These are phyloP conservation scores for Boletus edulis DNA, from an alignment of 768 basidiomycete genomes.

Conservation along the genomic window DNA sequence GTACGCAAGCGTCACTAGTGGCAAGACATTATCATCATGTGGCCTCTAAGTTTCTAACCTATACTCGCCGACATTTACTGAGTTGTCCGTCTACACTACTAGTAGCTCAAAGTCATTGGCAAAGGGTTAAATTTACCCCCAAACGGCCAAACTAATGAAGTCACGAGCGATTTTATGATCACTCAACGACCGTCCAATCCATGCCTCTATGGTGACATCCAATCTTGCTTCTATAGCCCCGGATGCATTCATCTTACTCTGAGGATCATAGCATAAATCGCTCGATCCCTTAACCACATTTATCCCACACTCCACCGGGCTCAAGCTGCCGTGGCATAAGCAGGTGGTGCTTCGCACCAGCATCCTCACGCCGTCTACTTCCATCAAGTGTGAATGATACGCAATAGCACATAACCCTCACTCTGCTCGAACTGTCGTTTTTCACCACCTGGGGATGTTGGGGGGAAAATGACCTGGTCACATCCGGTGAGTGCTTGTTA, in stretches of 20 bases:
- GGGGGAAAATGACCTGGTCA: not conserved
- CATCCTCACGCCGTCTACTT: not conserved
- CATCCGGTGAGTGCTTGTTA: not conserved
- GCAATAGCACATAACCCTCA: not conserved
- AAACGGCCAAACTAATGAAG: too few relatives aligned
- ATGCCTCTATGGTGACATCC: not conserved
- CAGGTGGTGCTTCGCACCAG: not conserved
- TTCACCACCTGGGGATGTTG: not conserved
- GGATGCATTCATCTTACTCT: not conserved
- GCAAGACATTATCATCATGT: too few relatives aligned
- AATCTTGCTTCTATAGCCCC: not conserved
- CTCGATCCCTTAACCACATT: not conserved
- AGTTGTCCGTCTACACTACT: too few relatives aligned
- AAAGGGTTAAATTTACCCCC: not conserved
- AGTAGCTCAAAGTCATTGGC: not conserved
- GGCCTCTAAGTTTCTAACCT: too few relatives aligned
- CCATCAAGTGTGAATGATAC: not conserved
- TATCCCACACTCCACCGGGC: not conserved
- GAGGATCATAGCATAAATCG: not conserved
- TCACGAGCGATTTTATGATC: not conserved
- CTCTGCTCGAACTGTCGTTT: not conserved
- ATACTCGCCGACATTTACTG: too few relatives aligned
- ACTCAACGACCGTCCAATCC: not conserved
- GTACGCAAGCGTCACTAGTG: too few relatives aligned
- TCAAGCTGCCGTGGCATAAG: not conserved